Percentiles rank a stretch among this genome's conserved stretches.
Evolutionary conservation across 2,329 filamentous ascomycete genomes (phyloP).

Genomic region (Chaetomiaceae sp.): DNA sequence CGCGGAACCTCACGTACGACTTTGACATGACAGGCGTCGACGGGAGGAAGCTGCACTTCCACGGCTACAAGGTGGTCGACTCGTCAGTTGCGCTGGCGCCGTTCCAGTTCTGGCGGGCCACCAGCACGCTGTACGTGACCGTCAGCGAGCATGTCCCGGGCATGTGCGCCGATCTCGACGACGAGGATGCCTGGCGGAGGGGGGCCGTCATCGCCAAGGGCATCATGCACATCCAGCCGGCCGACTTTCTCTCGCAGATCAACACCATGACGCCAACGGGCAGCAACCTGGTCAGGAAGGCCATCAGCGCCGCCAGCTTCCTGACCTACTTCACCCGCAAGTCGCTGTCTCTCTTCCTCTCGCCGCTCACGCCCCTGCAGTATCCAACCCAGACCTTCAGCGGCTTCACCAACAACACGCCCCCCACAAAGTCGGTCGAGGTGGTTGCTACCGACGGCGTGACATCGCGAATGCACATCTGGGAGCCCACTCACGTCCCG

Average conservation of each 20-base stretch:
- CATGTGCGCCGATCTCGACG: slow-evolving; percentile 26
- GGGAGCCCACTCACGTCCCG: slow-evolving; percentile 44
- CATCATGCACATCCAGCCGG: slow-evolving; percentile 50
- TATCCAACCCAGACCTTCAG: slow-evolving; percentile 45
- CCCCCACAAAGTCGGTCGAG: slow-evolving; percentile 36
- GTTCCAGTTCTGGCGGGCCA: slow-evolving; percentile 55
- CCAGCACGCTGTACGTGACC: slow-evolving; percentile 58
- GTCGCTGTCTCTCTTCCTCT: slow-evolving; percentile 48
- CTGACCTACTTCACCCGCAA: slow-evolving; percentile 52
- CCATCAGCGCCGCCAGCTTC: slow-evolving; percentile 45
- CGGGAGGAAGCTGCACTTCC: slow-evolving; percentile 50
- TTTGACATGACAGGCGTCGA: slow-evolving; percentile 54
- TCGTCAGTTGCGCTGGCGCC: slow-evolving; percentile 54
- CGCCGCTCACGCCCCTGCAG: slow-evolving; percentile 51
- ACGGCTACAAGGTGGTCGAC: slow-evolving; percentile 59
- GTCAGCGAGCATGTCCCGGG: slow-evolving; percentile 40
- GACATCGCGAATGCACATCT: slow-evolving; percentile 50
- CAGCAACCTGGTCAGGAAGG: slow-evolving; percentile 40
- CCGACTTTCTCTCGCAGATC: slow-evolving; percentile 52
- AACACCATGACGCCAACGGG: slow-evolving; percentile 50
- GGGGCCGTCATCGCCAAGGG: slow-evolving; percentile 51
- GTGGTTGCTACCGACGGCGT: slow-evolving; percentile 50
- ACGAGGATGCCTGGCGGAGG: slow-evolving; percentile 38
- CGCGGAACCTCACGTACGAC: slow-evolving; percentile 56
- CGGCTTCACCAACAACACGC: slow-evolving; percentile 50